Conservation (phyloP, 805 yeast genomes). For the Pichia exigua region DNA sequence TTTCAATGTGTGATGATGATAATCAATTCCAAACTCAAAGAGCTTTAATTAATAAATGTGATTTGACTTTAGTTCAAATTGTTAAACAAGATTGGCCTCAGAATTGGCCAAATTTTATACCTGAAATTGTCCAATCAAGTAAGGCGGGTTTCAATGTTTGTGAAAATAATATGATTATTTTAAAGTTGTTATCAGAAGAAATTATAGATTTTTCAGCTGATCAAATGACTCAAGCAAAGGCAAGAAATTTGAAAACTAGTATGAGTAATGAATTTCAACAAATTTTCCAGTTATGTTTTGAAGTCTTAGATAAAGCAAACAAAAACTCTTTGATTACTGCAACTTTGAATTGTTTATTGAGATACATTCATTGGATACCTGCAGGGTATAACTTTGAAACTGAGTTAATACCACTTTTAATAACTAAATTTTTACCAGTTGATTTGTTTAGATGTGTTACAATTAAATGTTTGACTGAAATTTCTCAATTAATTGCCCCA, state of each 20-base stretch:
- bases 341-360: constrained; percentile 72
- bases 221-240: constrained; percentile 94
- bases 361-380: constrained; percentile 94
- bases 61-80: constrained; percentile 86
- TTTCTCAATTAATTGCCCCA: constrained; percentile 58
- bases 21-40: constrained; percentile 60
- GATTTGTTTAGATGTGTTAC: constrained; percentile 76
- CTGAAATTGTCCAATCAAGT: constrained; percentile 82
- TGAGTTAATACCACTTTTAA: constrained; percentile 60
- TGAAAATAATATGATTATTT: constrained; percentile 93
- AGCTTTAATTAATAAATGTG: constrained; percentile 86
- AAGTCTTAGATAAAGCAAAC: constrained; percentile 84
- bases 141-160: constrained; percentile 86
- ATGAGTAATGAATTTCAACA: constrained; percentile 89
- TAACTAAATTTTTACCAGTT: constrained; percentile 69
- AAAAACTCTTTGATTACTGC: constrained; percentile 77
- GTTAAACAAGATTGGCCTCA: constrained; percentile 99
- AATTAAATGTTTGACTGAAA: constrained; percentile 89
- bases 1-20: constrained; percentile 82
- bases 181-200: constrained; percentile 86
- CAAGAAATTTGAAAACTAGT: constrained; percentile 69
- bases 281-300: constrained; percentile 87
- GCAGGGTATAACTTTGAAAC: constrained; percentile 85
- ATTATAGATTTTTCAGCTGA: constrained; percentile 94
- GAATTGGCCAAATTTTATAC: constrained; percentile 95